phyloP scores from a whole-genome alignment of 2,329 filamentous ascomycete genomes.

The Diaporthe destruens region DNA sequence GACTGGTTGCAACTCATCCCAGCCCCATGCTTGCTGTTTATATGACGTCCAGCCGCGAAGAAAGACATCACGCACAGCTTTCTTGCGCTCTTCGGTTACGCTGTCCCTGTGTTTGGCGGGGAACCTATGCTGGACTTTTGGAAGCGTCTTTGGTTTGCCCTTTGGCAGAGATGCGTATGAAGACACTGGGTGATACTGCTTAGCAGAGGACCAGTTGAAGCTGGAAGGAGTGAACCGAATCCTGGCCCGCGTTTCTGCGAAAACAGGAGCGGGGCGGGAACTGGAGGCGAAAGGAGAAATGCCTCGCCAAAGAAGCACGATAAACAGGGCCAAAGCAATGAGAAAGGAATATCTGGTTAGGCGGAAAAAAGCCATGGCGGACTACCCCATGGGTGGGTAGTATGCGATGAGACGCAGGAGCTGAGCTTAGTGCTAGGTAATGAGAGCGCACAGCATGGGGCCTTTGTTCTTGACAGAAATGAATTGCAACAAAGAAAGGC shows the following conservation, averaged over 20 bases:
- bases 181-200: conserved; percentile 74
- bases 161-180: conserved; percentile 83
- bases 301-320: neutral
- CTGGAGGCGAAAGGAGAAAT: neutral
- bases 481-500: neutral
- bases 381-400: neutral
- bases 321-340: neutral
- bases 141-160: conserved; percentile 77
- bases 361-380: conserved; percentile 1
- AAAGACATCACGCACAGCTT: conserved; percentile 40
- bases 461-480: neutral
- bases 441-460: neutral
- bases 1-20: conserved; percentile 86
- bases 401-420: conserved; percentile 8
- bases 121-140: conserved; percentile 82
- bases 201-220: conserved; percentile 28
- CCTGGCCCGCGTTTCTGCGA: neutral
- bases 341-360: neutral
- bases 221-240: conserved; percentile 15
- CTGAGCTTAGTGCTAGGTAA: neutral
- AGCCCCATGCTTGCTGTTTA: conserved; percentile 81
- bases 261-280: neutral
- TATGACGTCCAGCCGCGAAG: conserved; percentile 86
- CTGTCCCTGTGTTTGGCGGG: conserved; percentile 43
- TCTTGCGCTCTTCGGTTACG: conserved; percentile 13